Evolutionary conservation across 164 flowering plant genomes (phyloP).

Genomic region (Cinnamomum micranthum): DNA sequence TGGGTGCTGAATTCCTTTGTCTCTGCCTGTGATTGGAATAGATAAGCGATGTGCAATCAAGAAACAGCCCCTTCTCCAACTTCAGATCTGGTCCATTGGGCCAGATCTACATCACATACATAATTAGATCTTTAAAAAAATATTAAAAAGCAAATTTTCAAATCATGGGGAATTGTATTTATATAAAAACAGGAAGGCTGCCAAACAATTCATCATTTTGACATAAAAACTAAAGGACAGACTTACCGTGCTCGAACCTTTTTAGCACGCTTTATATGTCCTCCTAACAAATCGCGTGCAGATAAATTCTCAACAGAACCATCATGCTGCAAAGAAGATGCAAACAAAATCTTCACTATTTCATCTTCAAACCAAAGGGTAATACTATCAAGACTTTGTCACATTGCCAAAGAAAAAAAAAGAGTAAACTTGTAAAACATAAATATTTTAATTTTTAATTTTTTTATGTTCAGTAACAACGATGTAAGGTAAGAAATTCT

Average conservation of each 20-base stretch:
- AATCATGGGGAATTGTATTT: not conserved
- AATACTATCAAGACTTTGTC: not conserved
- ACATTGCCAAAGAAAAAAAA: too few species aligned
- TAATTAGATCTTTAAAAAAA: too few species aligned
- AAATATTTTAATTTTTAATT: too few species aligned
- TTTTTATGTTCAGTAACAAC: not conserved
- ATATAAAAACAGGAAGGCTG: not conserved
- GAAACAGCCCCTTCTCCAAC: too few species aligned
- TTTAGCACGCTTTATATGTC: slow-evolving; percentile 74
- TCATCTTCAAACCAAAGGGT: slow-evolving; percentile 4
- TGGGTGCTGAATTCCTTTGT: too few species aligned
- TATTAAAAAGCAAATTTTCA: too few species aligned
- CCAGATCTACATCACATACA: too few species aligned
- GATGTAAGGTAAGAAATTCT: not conserved
- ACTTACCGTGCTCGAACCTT: slow-evolving; percentile 64
- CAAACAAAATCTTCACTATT: not conserved
- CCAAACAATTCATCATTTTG: not conserved
- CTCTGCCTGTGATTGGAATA: too few species aligned
- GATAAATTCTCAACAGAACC: slow-evolving; percentile 47
- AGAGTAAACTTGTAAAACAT: not conserved
- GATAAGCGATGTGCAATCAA: too few species aligned
- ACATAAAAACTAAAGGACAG: too few species aligned
- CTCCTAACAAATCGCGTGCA: slow-evolving; percentile 52
- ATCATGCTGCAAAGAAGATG: slow-evolving; percentile 35
- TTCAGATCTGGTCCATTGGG: too few species aligned